phyloP scores from a whole-genome alignment of 306 rosid species.

The barrel medic (Medicago truncatula) region MtrunA17r5.0-ANR NC_053045.1:31082001-31082500 shows the following conservation, averaged over 20 bases:
- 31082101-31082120: conserved; percentile 2
- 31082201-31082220: not conserved
- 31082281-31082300: not conserved
- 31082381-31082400: conserved; percentile 14
- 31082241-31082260: not conserved
- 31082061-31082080: conserved; percentile 9
- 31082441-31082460: conserved; percentile 28
- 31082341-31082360: not conserved
- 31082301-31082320: not conserved
- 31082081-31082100: conserved; percentile 3
- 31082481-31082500: conserved; percentile 35
- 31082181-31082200: conserved; percentile 6
- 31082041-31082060: too few relatives aligned
- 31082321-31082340: not conserved
- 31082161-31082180: not conserved
- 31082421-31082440: conserved; percentile 21
- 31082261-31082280: conserved; percentile 11
- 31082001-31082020: too few relatives aligned
- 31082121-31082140: not conserved
- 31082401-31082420: conserved; percentile 30
- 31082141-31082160: conserved; percentile 10
- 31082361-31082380: not conserved
- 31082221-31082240: not conserved
- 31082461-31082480: conserved; percentile 24
- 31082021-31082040: too few relatives aligned